These are phyloP conservation scores for Trichoderma simmonsii DNA, from an alignment of 2,329 filamentous ascomycete species.

Conservation along the genomic window DNA sequence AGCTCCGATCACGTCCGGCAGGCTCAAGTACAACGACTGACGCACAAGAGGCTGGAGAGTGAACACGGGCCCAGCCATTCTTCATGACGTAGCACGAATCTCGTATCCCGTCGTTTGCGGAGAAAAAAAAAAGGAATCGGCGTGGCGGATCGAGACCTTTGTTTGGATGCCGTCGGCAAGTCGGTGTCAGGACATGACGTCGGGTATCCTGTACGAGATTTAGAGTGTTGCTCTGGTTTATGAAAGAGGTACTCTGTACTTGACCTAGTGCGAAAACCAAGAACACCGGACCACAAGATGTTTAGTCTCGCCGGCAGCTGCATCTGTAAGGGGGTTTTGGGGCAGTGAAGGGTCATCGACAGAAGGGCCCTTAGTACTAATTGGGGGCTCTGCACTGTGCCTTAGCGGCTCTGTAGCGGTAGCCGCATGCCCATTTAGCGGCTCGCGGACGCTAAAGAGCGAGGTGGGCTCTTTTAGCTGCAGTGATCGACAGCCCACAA, in stretches of 20 bases:
- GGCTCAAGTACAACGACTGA: background rate
- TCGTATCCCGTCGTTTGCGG: conserved; percentile 22
- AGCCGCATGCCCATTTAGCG: conserved; percentile 1
- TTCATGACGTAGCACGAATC: conserved; percentile 25
- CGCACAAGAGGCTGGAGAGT: conserved; percentile 11
- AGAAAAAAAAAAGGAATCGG: background rate
- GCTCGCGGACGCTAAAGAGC: conserved; percentile 9
- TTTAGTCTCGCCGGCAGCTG: background rate
- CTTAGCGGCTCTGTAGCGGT: background rate
- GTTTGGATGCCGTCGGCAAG: background rate
- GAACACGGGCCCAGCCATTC: conserved; percentile 4
- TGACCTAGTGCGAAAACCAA: background rate
- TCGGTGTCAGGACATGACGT: conserved; percentile 7
- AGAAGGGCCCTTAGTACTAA: background rate
- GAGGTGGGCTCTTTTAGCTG: background rate
- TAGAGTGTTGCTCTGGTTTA: background rate
- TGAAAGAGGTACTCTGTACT: background rate
- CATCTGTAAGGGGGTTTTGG: conserved; percentile 13
- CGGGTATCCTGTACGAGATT: background rate
- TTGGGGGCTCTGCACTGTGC: background rate
- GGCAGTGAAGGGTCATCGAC: background rate
- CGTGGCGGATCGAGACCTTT: background rate
- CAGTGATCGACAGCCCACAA: conserved; percentile 15
- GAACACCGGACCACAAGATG: background rate
- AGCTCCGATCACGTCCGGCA: background rate